Percentiles rank a stretch among this genome's conserved stretches.
Evolutionary conservation across 2,329 filamentous ascomycete genomes (phyloP).

Genomic region (Aureobasidium lini): DNA sequence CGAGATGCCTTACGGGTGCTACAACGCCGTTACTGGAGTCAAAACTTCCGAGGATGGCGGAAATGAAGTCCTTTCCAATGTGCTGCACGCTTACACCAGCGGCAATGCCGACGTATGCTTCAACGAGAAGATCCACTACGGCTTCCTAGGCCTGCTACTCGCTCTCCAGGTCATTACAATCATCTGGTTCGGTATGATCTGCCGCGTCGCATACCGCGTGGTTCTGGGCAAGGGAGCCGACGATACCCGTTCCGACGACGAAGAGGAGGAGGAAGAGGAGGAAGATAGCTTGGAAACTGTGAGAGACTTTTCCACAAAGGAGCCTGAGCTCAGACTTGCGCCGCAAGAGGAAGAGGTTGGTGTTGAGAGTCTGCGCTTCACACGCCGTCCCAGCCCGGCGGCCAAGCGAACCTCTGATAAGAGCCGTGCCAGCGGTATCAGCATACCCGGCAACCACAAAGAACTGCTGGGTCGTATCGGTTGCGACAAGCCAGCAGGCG

Average conservation of each 20-base stretch:
- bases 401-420: constrained; percentile 39
- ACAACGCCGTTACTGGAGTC: constrained; percentile 48
- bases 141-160: constrained; percentile 69
- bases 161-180: constrained; percentile 73
- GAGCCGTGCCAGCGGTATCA: constrained; percentile 43
- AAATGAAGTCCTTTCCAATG: constrained; percentile 44
- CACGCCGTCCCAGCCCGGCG: constrained; percentile 33
- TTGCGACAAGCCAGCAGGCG: constrained; percentile 58
- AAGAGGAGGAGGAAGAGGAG: constrained; percentile 57
- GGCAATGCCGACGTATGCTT: constrained; percentile 68
- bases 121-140: constrained; percentile 64
- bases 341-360: constrained; percentile 62
- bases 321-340: constrained; percentile 22
- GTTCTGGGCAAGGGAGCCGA: constrained; percentile 70
- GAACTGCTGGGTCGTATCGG: constrained; percentile 75
- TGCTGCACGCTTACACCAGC: constrained; percentile 67
- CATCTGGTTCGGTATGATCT: constrained; percentile 84
- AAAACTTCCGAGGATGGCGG: constrained; percentile 47
- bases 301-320: constrained; percentile 20
- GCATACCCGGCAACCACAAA: constrained; percentile 66
- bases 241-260: constrained; percentile 80
- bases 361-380: constrained; percentile 60
- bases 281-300: constrained; percentile 17
- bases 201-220: constrained; percentile 73
- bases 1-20: constrained; percentile 64